A percentile compares a stretch with the other conserved stretches of the same genome.
These are phyloP conservation scores for Beverwykella pulmonaria DNA, from an alignment of 495 filamentous ascomycete genomes.

Conservation along the genomic window DNA sequence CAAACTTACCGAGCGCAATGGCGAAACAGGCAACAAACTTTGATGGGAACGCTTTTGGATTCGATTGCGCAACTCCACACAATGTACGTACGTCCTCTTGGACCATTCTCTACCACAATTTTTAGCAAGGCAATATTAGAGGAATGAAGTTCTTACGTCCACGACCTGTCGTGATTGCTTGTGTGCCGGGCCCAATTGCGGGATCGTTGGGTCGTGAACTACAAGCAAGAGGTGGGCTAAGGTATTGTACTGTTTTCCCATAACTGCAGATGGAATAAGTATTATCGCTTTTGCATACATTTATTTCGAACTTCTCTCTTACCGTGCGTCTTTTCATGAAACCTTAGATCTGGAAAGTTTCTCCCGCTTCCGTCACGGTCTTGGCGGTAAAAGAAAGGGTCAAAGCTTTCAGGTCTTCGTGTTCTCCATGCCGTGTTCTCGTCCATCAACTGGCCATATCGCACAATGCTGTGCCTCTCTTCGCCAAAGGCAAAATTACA, in stretches of 20 bases:
- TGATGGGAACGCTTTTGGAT: slow-evolving; percentile 20
- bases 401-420: slow-evolving; percentile 26
- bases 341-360: slow-evolving; percentile 34
- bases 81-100: slow-evolving; percentile 33
- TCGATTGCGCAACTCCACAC: slow-evolving; percentile 32
- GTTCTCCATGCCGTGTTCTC: slow-evolving; percentile 28
- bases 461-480: slow-evolving; percentile 22
- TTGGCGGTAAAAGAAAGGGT: slow-evolving; percentile 25
- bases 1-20: slow-evolving; percentile 23
- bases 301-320: background rate
- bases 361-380: slow-evolving; percentile 34
- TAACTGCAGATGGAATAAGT: slow-evolving; percentile 14
- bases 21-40: slow-evolving; percentile 35
- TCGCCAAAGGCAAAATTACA: slow-evolving; percentile 35
- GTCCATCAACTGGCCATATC: slow-evolving; percentile 28
- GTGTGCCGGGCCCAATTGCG: slow-evolving; percentile 33
- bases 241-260: slow-evolving; percentile 35
- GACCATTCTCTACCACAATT: slow-evolving; percentile 16
- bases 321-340: slow-evolving; percentile 31
- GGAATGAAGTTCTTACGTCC: slow-evolving; percentile 23
- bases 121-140: background rate
- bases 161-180: slow-evolving; percentile 27
- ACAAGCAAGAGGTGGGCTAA: slow-evolving; percentile 33
- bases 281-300: background rate
- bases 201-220: slow-evolving; percentile 34